Conservation (phyloP, 768 basidiomycete genomes). For the Lanmaoa pseudosensibilis region DNA sequence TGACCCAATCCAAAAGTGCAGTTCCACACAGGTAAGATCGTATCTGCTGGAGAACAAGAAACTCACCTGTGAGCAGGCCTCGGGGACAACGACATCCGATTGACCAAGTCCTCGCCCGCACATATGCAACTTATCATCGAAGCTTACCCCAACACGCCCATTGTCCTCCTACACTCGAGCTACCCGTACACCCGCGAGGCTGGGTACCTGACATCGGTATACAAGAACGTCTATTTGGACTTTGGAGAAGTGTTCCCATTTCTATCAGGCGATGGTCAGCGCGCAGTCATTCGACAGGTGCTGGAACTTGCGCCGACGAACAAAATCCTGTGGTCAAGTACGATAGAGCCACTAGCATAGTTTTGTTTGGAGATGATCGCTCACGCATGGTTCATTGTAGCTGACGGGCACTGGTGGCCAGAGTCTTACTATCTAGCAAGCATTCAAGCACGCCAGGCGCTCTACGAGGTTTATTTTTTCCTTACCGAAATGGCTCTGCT, state of each 20-base stretch:
- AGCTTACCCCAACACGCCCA: slow-evolving; percentile 54
- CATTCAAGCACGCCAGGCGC: slow-evolving; percentile 59
- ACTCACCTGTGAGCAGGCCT: slow-evolving; percentile 39
- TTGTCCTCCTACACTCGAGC: slow-evolving; percentile 73
- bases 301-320: slow-evolving; percentile 74
- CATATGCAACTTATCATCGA: slow-evolving; percentile 69
- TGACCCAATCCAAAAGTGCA: slow-evolving; percentile 51
- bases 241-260: slow-evolving; percentile 79
- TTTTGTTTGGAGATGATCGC: neutral
- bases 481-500: neutral
- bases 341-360: slow-evolving; percentile 17
- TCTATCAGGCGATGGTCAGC: slow-evolving; percentile 63
- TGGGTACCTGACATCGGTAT: slow-evolving; percentile 71
- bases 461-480: slow-evolving; percentile 50
- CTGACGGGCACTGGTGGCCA: slow-evolving; percentile 55
- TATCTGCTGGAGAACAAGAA: neutral
- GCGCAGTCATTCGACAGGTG: slow-evolving; percentile 55
- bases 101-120: slow-evolving; percentile 59
- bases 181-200: slow-evolving; percentile 81
- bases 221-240: slow-evolving; percentile 74
- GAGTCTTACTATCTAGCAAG: slow-evolving; percentile 72
- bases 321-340: slow-evolving; percentile 83
- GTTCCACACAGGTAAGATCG: slow-evolving; percentile 62
- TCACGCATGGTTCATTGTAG: slow-evolving; percentile 6
- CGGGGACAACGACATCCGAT: slow-evolving; percentile 69